Conservation (phyloP, 495 filamentous ascomycete species). For the Neurospora sp. region DNA sequence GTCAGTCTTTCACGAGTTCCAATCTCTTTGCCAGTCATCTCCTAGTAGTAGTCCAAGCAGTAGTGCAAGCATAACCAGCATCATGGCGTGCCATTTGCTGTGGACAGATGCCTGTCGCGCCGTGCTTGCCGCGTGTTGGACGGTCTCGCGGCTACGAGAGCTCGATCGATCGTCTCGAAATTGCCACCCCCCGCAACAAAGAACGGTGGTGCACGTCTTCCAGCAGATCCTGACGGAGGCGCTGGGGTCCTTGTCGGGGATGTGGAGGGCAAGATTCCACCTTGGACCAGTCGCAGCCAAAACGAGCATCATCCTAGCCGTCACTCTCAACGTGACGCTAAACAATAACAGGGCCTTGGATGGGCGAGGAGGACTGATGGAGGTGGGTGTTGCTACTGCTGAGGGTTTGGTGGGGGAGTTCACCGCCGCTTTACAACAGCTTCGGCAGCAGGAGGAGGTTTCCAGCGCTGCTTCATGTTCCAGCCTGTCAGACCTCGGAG, state of each 20-base stretch:
- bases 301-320: neutral
- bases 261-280: constrained; percentile 7
- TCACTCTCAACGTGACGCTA: constrained; percentile 1
- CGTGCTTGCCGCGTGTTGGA: constrained; percentile 4
- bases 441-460: too few species aligned
- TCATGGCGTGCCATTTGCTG: constrained; percentile 9
- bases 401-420: neutral
- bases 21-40: constrained; percentile 1
- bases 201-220: constrained; percentile 4
- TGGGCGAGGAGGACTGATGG: neutral
- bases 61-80: neutral
- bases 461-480: too few species aligned
- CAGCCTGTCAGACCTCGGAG: too few species aligned
- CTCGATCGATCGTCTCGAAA: neutral
- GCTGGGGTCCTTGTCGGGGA: neutral
- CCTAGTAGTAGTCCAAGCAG: neutral
- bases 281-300: constrained; percentile 9
- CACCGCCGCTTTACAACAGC: too few species aligned
- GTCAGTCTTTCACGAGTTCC: constrained; percentile 13
- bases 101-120: constrained; percentile 12
- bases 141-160: constrained; percentile 2
- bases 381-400: constrained; percentile 1
- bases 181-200: constrained; percentile 4
- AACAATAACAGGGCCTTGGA: neutral
- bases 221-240: constrained; percentile 4